Base-by-base conservation (phyloP, 2,329 filamentous ascomycete species). In the Sclerotinia glacialis region DNA sequence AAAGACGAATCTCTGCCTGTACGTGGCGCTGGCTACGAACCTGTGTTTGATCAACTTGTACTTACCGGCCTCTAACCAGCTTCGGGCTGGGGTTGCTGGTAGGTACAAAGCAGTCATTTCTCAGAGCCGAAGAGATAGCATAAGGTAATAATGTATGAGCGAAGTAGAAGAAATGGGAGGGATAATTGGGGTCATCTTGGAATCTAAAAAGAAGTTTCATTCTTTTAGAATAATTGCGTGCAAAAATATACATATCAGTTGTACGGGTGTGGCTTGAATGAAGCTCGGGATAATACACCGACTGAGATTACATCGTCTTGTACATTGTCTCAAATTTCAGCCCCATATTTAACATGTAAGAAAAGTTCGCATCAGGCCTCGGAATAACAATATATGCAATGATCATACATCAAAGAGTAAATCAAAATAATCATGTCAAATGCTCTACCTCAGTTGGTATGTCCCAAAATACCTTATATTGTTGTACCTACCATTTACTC, bases 21-120 rank as follows among this genome's bases (percentile, higher is more conserved):
- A 59, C 40, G 55, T 59, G 42, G 56, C n/a, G 42, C 56, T 59
- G 56, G 56, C 26, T 59, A 47, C 42, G 56, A 59, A 59, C 42
- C 42, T 47, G 42, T 31, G 42, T 47, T 23, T 47, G 12, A 47
- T 3, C 31, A 18, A 16, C 18, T 59, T 59, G 28, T 34, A 47
- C 18, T 34, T 47, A 16, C 21, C 26, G 14, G n/a, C 28, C 4
- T 34, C 18, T 31, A 21, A 53, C 18, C 7, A n/a, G 42, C 26
- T 16, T 47, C 12, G 5, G 44, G 16, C 14, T 18, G 16, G 1
- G 0, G 26, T 23, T 18, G 28, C 16, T 12, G 16, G 16, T 37
- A 49, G 12, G 4, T 60, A 37, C 9, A 18, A 37, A 37, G 21
- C 18, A 34, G 28, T 37, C 5, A 47, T 60, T 60, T 37, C 9